Percentiles rank a stretch among this genome's conserved stretches.
These are phyloP conservation scores for Plenodomus lindquistii DNA, from an alignment of 2,329 filamentous ascomycete genomes.

Conservation along the genomic window DNA sequence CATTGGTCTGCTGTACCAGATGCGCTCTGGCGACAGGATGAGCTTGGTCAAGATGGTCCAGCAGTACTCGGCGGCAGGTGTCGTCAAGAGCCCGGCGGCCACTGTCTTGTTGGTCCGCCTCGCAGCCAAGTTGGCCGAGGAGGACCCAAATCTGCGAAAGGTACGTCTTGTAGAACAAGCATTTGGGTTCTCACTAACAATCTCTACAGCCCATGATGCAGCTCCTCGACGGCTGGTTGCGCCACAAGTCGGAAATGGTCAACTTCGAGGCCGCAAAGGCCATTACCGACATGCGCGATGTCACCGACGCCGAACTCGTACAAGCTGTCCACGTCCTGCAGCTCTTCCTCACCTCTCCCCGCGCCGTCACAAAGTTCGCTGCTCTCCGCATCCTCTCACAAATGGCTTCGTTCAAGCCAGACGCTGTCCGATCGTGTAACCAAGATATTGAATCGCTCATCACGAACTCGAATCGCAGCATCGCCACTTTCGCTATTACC, in stretches of 20 bases:
- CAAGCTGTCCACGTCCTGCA: constrained; percentile 95
- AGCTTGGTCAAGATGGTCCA: constrained; percentile 99
- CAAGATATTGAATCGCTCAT: constrained; percentile 97
- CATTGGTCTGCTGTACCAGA: constrained; percentile 95
- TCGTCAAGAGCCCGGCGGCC: constrained; percentile 92
- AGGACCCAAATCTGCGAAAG: constrained; percentile 83
- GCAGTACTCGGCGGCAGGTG: constrained; percentile 89
- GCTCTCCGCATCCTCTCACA: constrained; percentile 95
- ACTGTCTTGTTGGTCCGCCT: constrained; percentile 90
- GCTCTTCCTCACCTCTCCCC: constrained; percentile 92
- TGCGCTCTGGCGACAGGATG: constrained; percentile 97
- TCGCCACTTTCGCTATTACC: constrained; percentile 97
- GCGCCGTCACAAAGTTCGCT: constrained; percentile 95
- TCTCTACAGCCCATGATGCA: constrained; percentile 79
- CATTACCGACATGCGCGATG: constrained; percentile 91
- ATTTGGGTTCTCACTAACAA: constrained; percentile 11
- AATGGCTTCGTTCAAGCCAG: constrained; percentile 95
- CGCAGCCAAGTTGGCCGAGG: constrained; percentile 90
- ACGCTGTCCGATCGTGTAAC: constrained; percentile 90
- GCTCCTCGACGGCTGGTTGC: constrained; percentile 91
- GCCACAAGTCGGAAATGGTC: constrained; percentile 91
- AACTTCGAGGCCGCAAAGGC: constrained; percentile 99
- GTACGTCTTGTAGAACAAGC: constrained; percentile 7
- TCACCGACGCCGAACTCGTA: constrained; percentile 86
- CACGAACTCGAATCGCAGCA: constrained; percentile 94